Conservation (phyloP, 2,329 filamentous ascomycete species). For the Endoconidiophora polonica region DNA sequence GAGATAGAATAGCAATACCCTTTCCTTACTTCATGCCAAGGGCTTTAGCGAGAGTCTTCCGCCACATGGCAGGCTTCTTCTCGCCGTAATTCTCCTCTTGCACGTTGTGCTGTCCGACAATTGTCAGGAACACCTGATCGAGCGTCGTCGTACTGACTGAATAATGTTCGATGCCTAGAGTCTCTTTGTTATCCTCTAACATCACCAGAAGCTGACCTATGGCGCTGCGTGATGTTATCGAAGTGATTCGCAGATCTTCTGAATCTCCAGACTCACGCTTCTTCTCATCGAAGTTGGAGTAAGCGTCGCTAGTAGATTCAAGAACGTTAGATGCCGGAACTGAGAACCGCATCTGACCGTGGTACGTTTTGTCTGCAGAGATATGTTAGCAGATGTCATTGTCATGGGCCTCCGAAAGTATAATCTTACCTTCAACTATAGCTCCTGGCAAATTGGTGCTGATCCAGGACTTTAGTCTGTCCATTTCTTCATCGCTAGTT, state of each 20-base stretch:
- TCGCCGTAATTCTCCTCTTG: constrained; percentile 49
- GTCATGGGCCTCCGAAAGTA: not conserved
- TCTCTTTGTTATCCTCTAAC: constrained; percentile 53
- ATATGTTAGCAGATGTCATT: constrained; percentile 1
- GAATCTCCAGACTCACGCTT: constrained; percentile 6
- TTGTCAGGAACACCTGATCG: constrained; percentile 78
- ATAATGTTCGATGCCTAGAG: constrained; percentile 66
- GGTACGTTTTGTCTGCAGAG: constrained; percentile 45
- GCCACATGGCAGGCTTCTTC: constrained; percentile 14
- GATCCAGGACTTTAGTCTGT: constrained; percentile 50
- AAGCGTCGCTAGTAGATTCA: not conserved
- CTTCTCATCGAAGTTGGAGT: not conserved
- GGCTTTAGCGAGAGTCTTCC: not conserved
- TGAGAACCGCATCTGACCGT: constrained; percentile 77
- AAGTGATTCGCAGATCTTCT: constrained; percentile 14
- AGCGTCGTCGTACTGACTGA: constrained; percentile 74
- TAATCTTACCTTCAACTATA: constrained; percentile 34
- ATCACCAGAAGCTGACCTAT: constrained; percentile 55
- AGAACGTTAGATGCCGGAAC: constrained; percentile 37
- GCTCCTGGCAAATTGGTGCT: constrained; percentile 42
- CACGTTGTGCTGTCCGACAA: constrained; percentile 66
- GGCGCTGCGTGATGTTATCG: constrained; percentile 25
- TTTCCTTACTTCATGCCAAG: not conserved
- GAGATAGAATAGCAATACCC: not conserved
- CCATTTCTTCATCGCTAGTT: constrained; percentile 53